Conservation (phyloP, 306 rosid genomes). For the Purshia tridentata region DNA sequence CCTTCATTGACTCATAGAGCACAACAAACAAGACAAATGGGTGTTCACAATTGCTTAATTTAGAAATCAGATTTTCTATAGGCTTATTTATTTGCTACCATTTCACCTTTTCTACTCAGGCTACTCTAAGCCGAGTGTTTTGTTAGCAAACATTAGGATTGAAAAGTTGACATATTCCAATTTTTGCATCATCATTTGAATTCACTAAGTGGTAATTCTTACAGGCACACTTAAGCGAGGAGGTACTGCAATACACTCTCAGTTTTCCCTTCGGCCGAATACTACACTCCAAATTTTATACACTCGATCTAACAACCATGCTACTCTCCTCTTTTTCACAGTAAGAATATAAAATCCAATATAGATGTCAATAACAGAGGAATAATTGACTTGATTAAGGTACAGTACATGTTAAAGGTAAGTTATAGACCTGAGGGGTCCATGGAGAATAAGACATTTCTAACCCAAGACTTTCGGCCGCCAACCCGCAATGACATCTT, state of each 20-base stretch:
- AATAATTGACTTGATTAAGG: not conserved
- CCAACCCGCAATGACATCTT: slow-evolving; percentile 95
- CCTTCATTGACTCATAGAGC: too few species aligned
- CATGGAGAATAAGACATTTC: slow-evolving; percentile 13
- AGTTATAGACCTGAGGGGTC: not conserved
- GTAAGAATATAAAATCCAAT: not conserved
- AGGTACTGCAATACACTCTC: not conserved
- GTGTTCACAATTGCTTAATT: too few species aligned
- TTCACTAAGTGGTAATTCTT: not conserved
- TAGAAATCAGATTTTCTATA: too few species aligned
- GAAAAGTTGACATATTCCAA: not conserved
- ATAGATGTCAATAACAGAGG: not conserved
- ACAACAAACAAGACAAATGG: too few species aligned
- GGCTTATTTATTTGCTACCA: too few species aligned
- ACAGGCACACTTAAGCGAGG: not conserved
- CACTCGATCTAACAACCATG: not conserved
- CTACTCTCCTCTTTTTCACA: not conserved
- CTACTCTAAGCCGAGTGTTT: too few species aligned
- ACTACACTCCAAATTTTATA: not conserved
- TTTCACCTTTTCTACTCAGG: too few species aligned
- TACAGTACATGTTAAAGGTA: not conserved
- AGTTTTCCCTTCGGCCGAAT: not conserved
- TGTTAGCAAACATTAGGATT: not conserved
- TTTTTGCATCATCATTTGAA: not conserved
- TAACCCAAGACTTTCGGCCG: slow-evolving; percentile 83